Percentiles rank a stretch among this genome's conserved stretches.
These are phyloP conservation scores for Chrysoporthe austroafricana DNA, from an alignment of 2,329 filamentous ascomycete genomes.

Conservation along the genomic window DNA sequence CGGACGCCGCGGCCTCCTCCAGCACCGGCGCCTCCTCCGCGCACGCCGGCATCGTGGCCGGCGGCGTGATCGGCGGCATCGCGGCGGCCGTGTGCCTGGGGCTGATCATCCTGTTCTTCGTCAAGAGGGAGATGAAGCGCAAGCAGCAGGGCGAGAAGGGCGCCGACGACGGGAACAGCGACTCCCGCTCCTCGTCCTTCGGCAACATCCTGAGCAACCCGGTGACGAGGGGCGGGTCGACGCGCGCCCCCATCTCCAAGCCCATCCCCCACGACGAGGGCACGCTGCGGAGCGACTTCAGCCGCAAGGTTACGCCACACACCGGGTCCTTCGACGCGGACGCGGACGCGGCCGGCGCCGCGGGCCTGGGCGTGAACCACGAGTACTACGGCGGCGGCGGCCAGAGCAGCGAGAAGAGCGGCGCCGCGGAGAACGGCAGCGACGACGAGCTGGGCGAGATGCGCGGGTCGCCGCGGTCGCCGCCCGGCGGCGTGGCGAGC, in stretches of 20 bases:
- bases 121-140: conserved; percentile 37
- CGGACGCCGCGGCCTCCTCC: conserved; percentile 23
- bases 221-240: conserved; percentile 38
- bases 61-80: conserved; percentile 51
- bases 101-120: conserved; percentile 44
- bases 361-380: conserved; percentile 15
- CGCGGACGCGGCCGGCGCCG: conserved; percentile 19
- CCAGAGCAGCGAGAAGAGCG: conserved; percentile 22
- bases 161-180: conserved; percentile 34
- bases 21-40: conserved; percentile 28
- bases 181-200: conserved; percentile 35
- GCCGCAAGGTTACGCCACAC: conserved; percentile 42
- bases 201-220: conserved; percentile 62
- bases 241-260: conserved; percentile 53
- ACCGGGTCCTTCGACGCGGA: conserved; percentile 20
- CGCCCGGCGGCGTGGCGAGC: conserved; percentile 30
- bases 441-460: conserved; percentile 27
- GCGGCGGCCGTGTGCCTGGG: conserved; percentile 46
- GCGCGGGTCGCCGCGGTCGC: conserved; percentile 19
- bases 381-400: not conserved
- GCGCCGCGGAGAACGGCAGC: not conserved
- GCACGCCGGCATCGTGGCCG: conserved; percentile 49
- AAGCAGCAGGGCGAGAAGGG: conserved; percentile 24
- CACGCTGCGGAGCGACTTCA: conserved; percentile 57
- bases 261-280: conserved; percentile 50